phyloP scores from a whole-genome alignment of 108 stramenopile genomes.

The Fistulifera pelliculosa region DNA sequence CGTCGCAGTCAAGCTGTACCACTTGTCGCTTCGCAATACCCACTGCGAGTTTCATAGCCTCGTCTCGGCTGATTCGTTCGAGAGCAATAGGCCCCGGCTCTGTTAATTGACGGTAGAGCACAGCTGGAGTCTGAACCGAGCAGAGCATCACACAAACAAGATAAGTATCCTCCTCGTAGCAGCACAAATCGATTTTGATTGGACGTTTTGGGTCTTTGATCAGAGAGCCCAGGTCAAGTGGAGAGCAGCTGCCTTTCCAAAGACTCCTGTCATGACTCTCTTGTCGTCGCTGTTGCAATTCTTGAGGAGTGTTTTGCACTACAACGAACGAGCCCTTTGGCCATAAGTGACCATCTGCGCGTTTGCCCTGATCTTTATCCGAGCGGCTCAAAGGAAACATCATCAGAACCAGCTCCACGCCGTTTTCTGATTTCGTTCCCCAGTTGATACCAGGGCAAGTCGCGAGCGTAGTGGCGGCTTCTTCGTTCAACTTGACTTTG shows the following conservation, averaged over 20 bases:
- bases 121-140: slow-evolving; percentile 31
- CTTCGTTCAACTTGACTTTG: too few relatives aligned
- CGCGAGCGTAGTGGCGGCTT: too few relatives aligned
- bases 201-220: slow-evolving; percentile 12
- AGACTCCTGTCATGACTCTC: slow-evolving; percentile 41
- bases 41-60: slow-evolving; percentile 24
- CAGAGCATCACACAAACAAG: slow-evolving; percentile 40
- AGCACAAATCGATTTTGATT: slow-evolving; percentile 28
- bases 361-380: slow-evolving; percentile 7
- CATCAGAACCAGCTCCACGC: not conserved
- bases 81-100: not conserved
- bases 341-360: slow-evolving; percentile 73
- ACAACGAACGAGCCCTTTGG: slow-evolving; percentile 60
- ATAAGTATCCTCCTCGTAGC: slow-evolving; percentile 46
- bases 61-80: slow-evolving; percentile 4
- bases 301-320: slow-evolving; percentile 12
- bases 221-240: slow-evolving; percentile 39
- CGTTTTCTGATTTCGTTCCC: too few relatives aligned
- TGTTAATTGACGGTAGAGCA: not conserved
- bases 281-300: slow-evolving; percentile 55
- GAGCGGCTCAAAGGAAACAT: not conserved
- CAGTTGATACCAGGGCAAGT: too few relatives aligned
- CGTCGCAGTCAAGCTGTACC: slow-evolving; percentile 28
- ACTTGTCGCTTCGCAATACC: slow-evolving; percentile 20
- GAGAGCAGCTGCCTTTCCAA: slow-evolving; percentile 51